Base-by-base conservation (phyloP, 2,329 filamentous ascomycete species). In the Cryphonectria naterciae region DNA sequence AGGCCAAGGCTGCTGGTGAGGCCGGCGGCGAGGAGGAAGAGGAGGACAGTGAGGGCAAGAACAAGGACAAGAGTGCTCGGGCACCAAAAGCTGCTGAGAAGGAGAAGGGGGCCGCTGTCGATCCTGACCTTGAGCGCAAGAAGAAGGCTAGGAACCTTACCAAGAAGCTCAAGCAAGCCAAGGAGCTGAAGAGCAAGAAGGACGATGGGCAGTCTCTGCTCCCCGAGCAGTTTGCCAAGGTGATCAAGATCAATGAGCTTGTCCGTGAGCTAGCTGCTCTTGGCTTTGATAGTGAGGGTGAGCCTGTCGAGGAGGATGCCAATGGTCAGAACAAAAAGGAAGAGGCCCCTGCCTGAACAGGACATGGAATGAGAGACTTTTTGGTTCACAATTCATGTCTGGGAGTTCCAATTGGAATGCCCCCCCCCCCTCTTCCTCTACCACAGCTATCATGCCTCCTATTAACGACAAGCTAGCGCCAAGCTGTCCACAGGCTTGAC, bases 151-250 rank as follows among this genome's bases (percentile, higher is more conserved):
- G 95, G 74, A 97, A 93, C 77, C 83, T 98, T 61, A 93, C 92
- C 80, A 99, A 99, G 86, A 99, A 98, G 82, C 84, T 99, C 72
- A 93, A 95, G 77, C 96, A 99, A 80, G 95, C 96, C 4, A 92
- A 91, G 75, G 96, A 98, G 2, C 85, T 99, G 68, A 92, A 94
- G 79, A 91, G 91, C 77, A 98, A 97, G 86, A 97, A 97, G 81
- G 93, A 97, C 35, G 91, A 90, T 69, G 96, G 96, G 28, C 92
- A 93, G 78, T 86, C 89, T 5, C 83, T 99, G 72, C 85, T 98
- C 37, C 95, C 95, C 0, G 96, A 99, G 83, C 96, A 99, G 83
- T 92, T 98, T 74, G 94, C 95, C 76, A 99, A 99, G 84, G 93
- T 99, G 69, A 97, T 97, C 80, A 97, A 96, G 82, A 97, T 99